phyloP scores from a whole-genome alignment of 768 basidiomycete species.

The Lactarius psammicola region DNA sequence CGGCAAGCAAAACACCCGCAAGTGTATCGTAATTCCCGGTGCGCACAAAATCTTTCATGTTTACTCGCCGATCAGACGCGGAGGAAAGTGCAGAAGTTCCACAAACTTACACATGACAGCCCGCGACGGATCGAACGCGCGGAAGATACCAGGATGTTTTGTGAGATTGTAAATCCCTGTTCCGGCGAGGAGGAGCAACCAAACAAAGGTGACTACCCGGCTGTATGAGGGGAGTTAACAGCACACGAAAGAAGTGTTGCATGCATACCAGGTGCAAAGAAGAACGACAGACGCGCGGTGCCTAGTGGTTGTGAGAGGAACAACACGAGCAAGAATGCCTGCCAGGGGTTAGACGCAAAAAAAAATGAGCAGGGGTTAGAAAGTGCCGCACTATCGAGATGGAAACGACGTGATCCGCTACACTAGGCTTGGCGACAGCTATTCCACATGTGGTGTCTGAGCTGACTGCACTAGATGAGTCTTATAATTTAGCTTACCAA shows the following conservation, averaged over 20 bases:
- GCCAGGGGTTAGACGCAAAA: neutral
- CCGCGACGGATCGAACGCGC: constrained; percentile 65
- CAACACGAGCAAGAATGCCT: constrained; percentile 56
- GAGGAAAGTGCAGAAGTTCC: neutral
- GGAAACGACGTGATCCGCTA: constrained; percentile 46
- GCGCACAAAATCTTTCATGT: constrained; percentile 56
- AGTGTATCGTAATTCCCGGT: constrained; percentile 60
- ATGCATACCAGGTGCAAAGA: constrained; percentile 53
- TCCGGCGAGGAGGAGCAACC: constrained; percentile 51
- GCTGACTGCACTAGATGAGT: neutral
- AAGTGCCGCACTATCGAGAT: constrained; percentile 54
- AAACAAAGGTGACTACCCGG: constrained; percentile 49
- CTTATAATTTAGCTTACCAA: constrained; percentile 32
- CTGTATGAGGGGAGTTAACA: neutral
- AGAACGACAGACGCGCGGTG: constrained; percentile 47
- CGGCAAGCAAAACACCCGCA: constrained; percentile 58
- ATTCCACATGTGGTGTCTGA: neutral
- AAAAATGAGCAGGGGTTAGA: neutral
- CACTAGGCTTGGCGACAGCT: constrained; percentile 53
- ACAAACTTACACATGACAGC: constrained; percentile 51
- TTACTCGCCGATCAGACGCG: neutral
- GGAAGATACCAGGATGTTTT: constrained; percentile 54
- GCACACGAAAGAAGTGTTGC: neutral
- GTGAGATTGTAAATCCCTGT: constrained; percentile 61
- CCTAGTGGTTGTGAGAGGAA: constrained; percentile 63